Evolutionary conservation across 331 rosid genomes (phyloP).

Genomic region (Pyracantha coccinea): DNA sequence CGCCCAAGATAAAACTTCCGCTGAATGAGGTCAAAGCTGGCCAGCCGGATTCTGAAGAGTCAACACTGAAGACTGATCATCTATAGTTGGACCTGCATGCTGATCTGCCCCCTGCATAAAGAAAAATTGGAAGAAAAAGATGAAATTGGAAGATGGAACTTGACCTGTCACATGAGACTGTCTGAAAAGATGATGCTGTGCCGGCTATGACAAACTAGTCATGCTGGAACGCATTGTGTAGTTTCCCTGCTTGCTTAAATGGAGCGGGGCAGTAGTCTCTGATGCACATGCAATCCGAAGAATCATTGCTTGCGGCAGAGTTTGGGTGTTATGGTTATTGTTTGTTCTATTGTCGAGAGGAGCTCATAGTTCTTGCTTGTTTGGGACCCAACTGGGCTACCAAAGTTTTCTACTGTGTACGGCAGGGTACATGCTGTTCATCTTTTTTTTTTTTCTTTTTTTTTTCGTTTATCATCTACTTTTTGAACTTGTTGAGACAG

Average conservation of each 20-base stretch:
- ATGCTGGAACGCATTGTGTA: slow-evolving; percentile 6
- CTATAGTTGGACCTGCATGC: slow-evolving; percentile 66
- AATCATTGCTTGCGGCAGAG: slow-evolving; percentile 22
- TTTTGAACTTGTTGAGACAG: slow-evolving; percentile 19
- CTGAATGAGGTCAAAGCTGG: slow-evolving; percentile 38
- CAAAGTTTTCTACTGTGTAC: slow-evolving; percentile 18
- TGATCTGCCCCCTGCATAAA: slow-evolving; percentile 8
- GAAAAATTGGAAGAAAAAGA: not conserved
- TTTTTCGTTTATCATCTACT: not conserved
- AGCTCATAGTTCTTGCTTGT: slow-evolving; percentile 20
- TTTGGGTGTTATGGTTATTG: slow-evolving; percentile 30
- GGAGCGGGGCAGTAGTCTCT: slow-evolving; percentile 11
- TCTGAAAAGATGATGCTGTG: not conserved
- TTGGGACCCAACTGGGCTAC: slow-evolving; percentile 23
- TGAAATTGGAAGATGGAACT: slow-evolving; percentile 16
- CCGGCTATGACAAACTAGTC: not conserved
- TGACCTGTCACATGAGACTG: slow-evolving; percentile 5
- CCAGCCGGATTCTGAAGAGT: slow-evolving; percentile 55
- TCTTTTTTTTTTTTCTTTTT: not conserved
- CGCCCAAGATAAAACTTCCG: slow-evolving; percentile 68
- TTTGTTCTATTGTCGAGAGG: slow-evolving; percentile 19
- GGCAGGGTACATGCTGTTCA: slow-evolving; percentile 22
- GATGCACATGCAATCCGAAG: slow-evolving; percentile 17
- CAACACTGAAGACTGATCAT: slow-evolving; percentile 71
- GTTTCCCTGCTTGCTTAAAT: slow-evolving; percentile 11